Evolutionary conservation across 2,329 filamentous ascomycete species (phyloP), one percentile per base, ranked within the genome.

Genomic region (Neofusicoccum sp.): DNA sequence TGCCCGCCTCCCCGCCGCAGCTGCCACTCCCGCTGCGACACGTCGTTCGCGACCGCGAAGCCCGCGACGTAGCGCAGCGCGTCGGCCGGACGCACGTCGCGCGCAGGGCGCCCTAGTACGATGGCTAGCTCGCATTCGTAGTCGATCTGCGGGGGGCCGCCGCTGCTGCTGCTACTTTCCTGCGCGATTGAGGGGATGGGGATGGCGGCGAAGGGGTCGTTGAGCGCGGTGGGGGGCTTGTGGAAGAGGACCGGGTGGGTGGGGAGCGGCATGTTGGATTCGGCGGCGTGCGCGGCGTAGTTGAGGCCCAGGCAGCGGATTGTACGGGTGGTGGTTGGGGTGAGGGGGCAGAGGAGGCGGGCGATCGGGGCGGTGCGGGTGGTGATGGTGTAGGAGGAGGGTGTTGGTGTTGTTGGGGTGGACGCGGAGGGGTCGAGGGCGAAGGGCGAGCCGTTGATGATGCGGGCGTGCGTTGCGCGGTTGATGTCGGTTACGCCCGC

Each of bases 81-180:
- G 9, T 31, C 8, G 3, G 30, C 5, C 4, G 48, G 48, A 4
- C 30, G 9, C 11, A 93, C 86, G 69, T 91, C 82, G 44, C 78
- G 75, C 62, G 86, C 88, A 62, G 82, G 77, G 73, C 86, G 88
- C 26, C 88, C 88, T 64, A 93, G 90, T 7, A 93, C 79, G 38
- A 86, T 80, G 12, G 91, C 87, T 6, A 93, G 81, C 76, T 93
- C 90, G 71, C 88, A 90, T 75, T 93, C 90, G 73, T 93, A 93
- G 75, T 93, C 90, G 16, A 91, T 76, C 0, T 86, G 86, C n/a
- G 78, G 77, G 49, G 79, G 80, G 63, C 87, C 24, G 20, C 4
- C 20, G 41, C 14, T 11, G 43, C 31, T 26, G 26, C 20, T 11
- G 43, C 31, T 26, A 12, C 20, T 47, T 12, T 47, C 80, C 73